phyloP scores from a whole-genome alignment of 371 early-diverging fungal species.

The Actinomortierella wolfii region DNA sequence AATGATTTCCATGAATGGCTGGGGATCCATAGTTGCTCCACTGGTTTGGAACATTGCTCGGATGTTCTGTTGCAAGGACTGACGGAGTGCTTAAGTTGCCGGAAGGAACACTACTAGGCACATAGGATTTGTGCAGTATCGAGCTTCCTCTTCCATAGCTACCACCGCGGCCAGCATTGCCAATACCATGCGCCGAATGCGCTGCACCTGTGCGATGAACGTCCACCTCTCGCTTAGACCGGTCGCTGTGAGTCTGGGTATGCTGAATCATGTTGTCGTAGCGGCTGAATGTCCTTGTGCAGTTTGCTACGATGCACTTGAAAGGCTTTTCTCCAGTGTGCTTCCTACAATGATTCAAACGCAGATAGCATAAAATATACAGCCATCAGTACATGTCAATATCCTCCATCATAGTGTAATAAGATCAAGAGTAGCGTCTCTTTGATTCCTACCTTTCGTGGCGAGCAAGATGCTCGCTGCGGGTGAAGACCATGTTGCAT shows the following conservation, averaged over 20 bases:
- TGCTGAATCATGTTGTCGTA: slow-evolving; percentile 72
- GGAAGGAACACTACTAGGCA: too few relatives aligned
- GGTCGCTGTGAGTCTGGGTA: slow-evolving; percentile 58
- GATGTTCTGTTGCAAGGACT: too few relatives aligned
- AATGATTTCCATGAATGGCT: too few relatives aligned
- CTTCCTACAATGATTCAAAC: slow-evolving; percentile 47
- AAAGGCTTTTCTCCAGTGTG: slow-evolving; percentile 70
- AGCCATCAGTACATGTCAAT: slow-evolving; percentile 3
- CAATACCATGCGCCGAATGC: too few relatives aligned
- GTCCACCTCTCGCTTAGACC: slow-evolving; percentile 23
- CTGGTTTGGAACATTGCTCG: too few relatives aligned
- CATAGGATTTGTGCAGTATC: too few relatives aligned
- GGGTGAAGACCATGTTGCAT: slow-evolving; percentile 64
- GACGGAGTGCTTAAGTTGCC: too few relatives aligned
- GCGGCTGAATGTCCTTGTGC: slow-evolving; percentile 61
- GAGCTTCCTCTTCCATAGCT: too few relatives aligned
- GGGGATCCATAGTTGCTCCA: too few relatives aligned
- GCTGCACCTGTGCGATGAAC: too few relatives aligned
- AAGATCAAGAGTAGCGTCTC: background rate
- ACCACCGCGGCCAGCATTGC: too few relatives aligned
- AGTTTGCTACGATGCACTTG: slow-evolving; percentile 62
- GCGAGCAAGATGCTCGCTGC: slow-evolving; percentile 65
- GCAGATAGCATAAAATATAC: background rate
- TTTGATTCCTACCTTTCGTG: slow-evolving; percentile 54
- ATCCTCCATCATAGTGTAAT: background rate